Conservation (phyloP, 2,329 filamentous ascomycete genomes). For the Xylaria sp. region DNA sequence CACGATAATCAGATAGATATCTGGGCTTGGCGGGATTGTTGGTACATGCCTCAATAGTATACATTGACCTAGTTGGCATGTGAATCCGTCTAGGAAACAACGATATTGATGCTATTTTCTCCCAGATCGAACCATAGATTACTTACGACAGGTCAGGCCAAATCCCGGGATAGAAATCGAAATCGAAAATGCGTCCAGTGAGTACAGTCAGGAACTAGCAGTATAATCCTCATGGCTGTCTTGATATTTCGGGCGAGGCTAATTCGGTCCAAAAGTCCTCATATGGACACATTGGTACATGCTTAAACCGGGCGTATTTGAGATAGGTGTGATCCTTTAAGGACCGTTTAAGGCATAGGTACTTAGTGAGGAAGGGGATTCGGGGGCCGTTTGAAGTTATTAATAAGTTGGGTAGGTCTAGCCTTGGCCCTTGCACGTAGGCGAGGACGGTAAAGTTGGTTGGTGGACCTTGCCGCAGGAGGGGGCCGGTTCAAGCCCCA, state of each 20-base stretch:
- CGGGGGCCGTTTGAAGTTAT: slow-evolving; percentile 36
- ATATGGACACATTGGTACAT: slow-evolving; percentile 9
- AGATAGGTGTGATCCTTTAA: slow-evolving; percentile 32
- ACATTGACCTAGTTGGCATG: not conserved
- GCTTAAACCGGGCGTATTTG: slow-evolving; percentile 29
- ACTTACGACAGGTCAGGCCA: slow-evolving; percentile 7
- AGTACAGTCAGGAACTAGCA: slow-evolving; percentile 18
- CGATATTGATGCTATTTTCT: slow-evolving; percentile 11
- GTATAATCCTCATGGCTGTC: slow-evolving; percentile 14
- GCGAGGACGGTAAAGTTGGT: not conserved
- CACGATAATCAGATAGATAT: not conserved
- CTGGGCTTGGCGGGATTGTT: not conserved
- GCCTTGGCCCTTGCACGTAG: slow-evolving; percentile 3
- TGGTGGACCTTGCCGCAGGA: not conserved
- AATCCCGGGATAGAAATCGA: not conserved
- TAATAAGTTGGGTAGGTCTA: slow-evolving; percentile 17
- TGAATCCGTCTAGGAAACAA: not conserved
- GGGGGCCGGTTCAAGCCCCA: slow-evolving; percentile 17
- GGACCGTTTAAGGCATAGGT: slow-evolving; percentile 12
- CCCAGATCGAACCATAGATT: slow-evolving; percentile 11
- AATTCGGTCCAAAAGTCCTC: slow-evolving; percentile 25
- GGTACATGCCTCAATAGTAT: not conserved
- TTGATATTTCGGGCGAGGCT: slow-evolving; percentile 36
- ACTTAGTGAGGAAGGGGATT: slow-evolving; percentile 27
- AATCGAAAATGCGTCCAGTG: not conserved